A percentile compares a stretch with the other conserved stretches of the same genome.
Evolutionary conservation across 106 monocot genomes (phyloP).

Genomic region (Vanilla planifolia): DNA sequence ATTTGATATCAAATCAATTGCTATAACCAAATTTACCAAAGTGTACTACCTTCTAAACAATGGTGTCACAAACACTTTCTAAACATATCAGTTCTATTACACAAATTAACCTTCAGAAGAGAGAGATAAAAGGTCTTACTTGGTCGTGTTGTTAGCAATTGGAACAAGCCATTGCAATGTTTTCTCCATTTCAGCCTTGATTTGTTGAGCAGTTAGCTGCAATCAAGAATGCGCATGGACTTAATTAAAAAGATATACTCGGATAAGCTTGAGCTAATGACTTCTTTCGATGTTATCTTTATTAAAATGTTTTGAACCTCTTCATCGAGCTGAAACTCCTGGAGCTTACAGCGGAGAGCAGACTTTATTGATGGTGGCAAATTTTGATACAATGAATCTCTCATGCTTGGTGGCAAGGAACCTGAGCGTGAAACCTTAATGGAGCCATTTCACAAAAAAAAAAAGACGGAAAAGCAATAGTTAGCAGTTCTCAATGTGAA

Average conservation of each 20-base stretch:
- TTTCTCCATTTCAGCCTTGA: constrained; percentile 72
- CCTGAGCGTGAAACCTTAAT: constrained; percentile 55
- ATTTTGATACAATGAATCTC: constrained; percentile 58
- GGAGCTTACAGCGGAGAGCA: constrained; percentile 40
- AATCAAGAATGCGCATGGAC: not conserved
- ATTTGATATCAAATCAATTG: too few species aligned
- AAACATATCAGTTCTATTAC: too few species aligned
- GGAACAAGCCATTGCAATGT: constrained; percentile 73
- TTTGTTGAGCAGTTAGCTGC: constrained; percentile 44
- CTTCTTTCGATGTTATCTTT: not conserved
- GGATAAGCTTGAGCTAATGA: not conserved
- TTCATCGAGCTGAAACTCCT: constrained; percentile 41
- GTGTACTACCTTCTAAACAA: too few species aligned
- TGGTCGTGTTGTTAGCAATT: constrained; percentile 66
- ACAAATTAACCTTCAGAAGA: too few species aligned
- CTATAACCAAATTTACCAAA: too few species aligned
- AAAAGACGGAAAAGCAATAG: too few species aligned
- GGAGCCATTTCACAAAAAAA: too few species aligned
- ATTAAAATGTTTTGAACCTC: constrained; percentile 25
- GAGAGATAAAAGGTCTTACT: constrained; percentile 17
- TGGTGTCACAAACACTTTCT: too few species aligned
- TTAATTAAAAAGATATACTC: not conserved
- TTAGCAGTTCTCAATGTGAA: too few species aligned
- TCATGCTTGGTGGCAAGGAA: constrained; percentile 50
- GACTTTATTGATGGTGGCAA: constrained; percentile 52